Base-by-base conservation (phyloP, 805 yeast genomes). In the Wickerhamiella australiensis region DNA sequence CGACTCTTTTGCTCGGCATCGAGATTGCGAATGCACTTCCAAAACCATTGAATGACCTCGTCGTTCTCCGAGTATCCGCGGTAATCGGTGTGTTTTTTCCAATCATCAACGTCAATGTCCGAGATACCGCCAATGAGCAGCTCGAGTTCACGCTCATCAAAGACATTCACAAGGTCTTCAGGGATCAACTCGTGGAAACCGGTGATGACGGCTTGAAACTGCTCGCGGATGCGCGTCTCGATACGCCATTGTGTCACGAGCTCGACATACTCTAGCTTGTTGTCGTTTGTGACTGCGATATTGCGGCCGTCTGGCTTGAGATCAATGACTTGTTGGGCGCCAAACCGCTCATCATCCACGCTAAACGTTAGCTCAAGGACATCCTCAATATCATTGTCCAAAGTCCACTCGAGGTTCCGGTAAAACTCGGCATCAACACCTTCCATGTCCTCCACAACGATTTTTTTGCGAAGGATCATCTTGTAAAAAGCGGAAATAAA, bases 21-120 rank as follows among this genome's bases (percentile, higher is more conserved):
- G 96, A 96, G 88, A 63, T 81, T 85, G 47, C 80, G 73, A 58
- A 92, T 80, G 68, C 94, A 83, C 67, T 79, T 80, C 98, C 98
- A 92, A 77, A 92, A 92, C 98, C 98, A 92, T 71, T 90, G 94
- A 58, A 92, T 80, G 46, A 87, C 96, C 69, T 87, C 95, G 68
- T 92, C 98, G 56, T 79, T 79, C 68, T 92, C 97, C 65, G 87
- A 90, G 68, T 90, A 92, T 4, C 98, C 98, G 70, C 98, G 79
- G 70, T 92, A 92, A 67, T 92, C 99, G 18, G 99, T 92, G 66
- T 92, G 96, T 65, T 86, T 88, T 70, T 87, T 92, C 99, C 99
- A 92, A 71, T 92, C 99, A 56, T 88, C 96, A 52, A 90, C 84
- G 67, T 92, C 98, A 61, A 92, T 90, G 61, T 92, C 98, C 1